These are phyloP conservation scores for Blastobotrys capitulatus DNA, from an alignment of 1,139 yeast species.

Conservation along the genomic window DNA sequence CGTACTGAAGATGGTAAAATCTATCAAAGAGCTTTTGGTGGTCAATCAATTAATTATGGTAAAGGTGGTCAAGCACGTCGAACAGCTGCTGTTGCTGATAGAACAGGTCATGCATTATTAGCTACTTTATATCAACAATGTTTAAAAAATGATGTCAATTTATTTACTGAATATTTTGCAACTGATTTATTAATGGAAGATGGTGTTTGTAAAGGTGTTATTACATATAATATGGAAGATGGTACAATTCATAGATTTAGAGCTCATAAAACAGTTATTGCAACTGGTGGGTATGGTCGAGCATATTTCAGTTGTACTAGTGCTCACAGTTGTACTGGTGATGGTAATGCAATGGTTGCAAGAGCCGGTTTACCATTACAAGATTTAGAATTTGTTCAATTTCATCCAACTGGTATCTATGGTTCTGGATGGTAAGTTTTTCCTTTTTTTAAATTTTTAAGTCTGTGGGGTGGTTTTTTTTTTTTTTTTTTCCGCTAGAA, in stretches of 20 bases:
- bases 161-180: conserved; percentile 96
- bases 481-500: no score
- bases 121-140: conserved; percentile 97
- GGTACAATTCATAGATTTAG: conserved; percentile 98
- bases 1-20: conserved; percentile 96
- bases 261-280: conserved; percentile 92
- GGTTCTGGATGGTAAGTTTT: conserved; percentile 99
- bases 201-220: conserved; percentile 94
- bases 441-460: no score
- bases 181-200: conserved; percentile 91
- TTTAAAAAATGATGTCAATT: conserved; percentile 92
- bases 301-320: conserved; percentile 98
- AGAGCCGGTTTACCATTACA: conserved; percentile 98
- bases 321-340: conserved; percentile 99
- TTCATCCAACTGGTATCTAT: conserved; percentile 99
- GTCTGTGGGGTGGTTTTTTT: no score
- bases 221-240: conserved; percentile 97
- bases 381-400: conserved; percentile 96
- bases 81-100: conserved; percentile 98
- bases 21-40: conserved; percentile 98
- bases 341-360: conserved; percentile 96
- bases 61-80: conserved; percentile 97
- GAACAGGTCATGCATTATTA: conserved; percentile 96
- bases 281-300: conserved; percentile 99
- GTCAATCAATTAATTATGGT: conserved; percentile 92